Conservation (phyloP, 2,329 filamentous ascomycete species). For the Claviceps fusiformis region DNA sequence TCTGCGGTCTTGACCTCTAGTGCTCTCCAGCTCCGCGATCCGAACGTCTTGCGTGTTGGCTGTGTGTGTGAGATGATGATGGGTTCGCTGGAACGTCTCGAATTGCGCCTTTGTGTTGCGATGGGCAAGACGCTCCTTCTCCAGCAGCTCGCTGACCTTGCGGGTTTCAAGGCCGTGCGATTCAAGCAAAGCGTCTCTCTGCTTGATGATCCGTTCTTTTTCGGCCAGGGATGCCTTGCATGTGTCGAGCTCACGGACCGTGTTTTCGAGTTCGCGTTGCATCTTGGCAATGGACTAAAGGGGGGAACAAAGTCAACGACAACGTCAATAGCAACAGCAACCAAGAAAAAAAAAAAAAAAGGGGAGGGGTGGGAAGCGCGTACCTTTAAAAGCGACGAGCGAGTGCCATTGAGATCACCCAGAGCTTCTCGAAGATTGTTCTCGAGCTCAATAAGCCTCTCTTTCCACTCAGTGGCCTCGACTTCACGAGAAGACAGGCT, state of each 20-base stretch:
- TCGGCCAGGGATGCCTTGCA: conserved; percentile 70
- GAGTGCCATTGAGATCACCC: conserved; percentile 75
- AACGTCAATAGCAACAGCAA: neutral
- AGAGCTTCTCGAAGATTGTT: conserved; percentile 75
- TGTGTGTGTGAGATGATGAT: conserved; percentile 75
- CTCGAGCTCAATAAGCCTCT: conserved; percentile 79
- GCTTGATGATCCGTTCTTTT: conserved; percentile 80
- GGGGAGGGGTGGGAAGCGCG: conserved; percentile 8
- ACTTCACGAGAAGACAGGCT: conserved; percentile 71
- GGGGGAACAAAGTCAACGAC: neutral
- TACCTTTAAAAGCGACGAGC: conserved; percentile 72
- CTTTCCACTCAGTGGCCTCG: conserved; percentile 83
- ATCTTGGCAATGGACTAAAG: conserved; percentile 67
- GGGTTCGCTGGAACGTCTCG: conserved; percentile 76
- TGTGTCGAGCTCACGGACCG: conserved; percentile 66
- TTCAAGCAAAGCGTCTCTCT: conserved; percentile 78
- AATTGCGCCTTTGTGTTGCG: conserved; percentile 78
- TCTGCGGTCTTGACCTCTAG: conserved; percentile 62
- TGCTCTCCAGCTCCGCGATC: conserved; percentile 75
- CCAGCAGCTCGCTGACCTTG: conserved; percentile 73
- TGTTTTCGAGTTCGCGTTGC: conserved; percentile 76
- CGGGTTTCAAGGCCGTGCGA: conserved; percentile 75
- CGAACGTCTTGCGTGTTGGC: conserved; percentile 74
- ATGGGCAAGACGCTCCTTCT: conserved; percentile 76
- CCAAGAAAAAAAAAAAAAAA: neutral